Evolutionary conservation across 75 land plant genomes (phyloP), one percentile per base, ranked within the genome.

Genomic region (Pseudotsuga menziesii): DNA sequence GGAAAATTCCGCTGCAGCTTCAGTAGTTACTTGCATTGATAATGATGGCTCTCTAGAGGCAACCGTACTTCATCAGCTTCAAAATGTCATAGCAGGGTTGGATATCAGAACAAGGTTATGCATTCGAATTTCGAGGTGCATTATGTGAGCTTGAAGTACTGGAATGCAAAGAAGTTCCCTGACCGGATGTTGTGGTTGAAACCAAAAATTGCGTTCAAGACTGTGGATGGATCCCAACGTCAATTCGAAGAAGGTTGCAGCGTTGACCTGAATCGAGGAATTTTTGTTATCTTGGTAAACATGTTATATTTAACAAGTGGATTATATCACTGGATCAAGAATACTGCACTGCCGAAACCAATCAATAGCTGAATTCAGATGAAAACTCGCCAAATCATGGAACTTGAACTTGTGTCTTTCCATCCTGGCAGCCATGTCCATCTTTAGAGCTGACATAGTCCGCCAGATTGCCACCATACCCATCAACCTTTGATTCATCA

Each of bases 121-220:
- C n/a, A n/a, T n/a, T n/a, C n/a, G n/a, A n/a, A n/a, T n/a, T n/a
- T n/a, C n/a, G n/a, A n/a, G n/a, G n/a, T n/a, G n/a, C n/a, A 67
- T 44, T 90, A 13, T 96, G 99, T 56, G 89, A 90, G 79, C 83
- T 96, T 75, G 91, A 94, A 86, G 85, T 96, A 12, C 69, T 94
- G 66, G 95, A 88, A 76, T 96, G 99, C 78, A 89, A 88, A 79
- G 83, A 92, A 79, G 85, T 96, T 55, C 90, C 91, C 1, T 96
- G 99, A 97, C 99, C 99, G 20, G 58, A 74, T 58, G 15, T 83
- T 69, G 64, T 23, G 35, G 64, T 82, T 73, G 79, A 84, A 82
- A 70, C 80, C 72, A 69, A 32, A 26, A 86, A 92, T 72, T 56
- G 84, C 35, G 77, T 91, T 62, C 84, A 87, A 58, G 86, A 88